Evolutionary conservation across 2,329 filamentous ascomycete genomes (phyloP).

Genomic region (Pyrenochaeta sp.): DNA sequence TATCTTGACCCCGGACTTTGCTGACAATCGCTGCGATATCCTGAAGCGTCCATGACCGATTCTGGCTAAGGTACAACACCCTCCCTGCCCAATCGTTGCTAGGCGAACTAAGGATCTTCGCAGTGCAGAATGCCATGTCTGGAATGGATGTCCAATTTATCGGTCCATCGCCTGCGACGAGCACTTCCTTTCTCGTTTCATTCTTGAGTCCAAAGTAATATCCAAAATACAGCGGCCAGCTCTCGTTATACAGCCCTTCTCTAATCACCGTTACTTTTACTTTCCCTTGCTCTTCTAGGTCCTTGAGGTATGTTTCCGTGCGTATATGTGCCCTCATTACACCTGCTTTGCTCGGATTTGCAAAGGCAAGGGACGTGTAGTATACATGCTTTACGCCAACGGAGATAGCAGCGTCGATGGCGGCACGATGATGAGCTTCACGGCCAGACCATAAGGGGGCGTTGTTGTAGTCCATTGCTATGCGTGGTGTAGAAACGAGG

Average conservation of each 20-base stretch:
- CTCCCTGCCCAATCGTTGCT: conserved; percentile 44
- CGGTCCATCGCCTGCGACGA: conserved; percentile 53
- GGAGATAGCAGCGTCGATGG: conserved; percentile 53
- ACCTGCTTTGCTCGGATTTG: conserved; percentile 49
- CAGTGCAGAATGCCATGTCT: conserved; percentile 56
- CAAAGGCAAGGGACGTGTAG: conserved; percentile 57
- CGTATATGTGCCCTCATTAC: conserved; percentile 59
- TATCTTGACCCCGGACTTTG: conserved; percentile 32
- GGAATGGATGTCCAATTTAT: conserved; percentile 56
- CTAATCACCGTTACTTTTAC: conserved; percentile 50
- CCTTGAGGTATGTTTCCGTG: conserved; percentile 53
- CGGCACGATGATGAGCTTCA: conserved; percentile 55
- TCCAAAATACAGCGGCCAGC: conserved; percentile 59
- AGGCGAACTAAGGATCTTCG: conserved; percentile 47
- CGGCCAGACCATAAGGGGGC: conserved; percentile 53
- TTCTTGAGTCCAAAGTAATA: conserved; percentile 49
- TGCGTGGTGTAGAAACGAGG: conserved; percentile 55
- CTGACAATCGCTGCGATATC: conserved; percentile 45
- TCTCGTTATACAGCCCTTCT: conserved; percentile 58
- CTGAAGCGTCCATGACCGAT: conserved; percentile 31
- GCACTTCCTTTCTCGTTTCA: conserved; percentile 49
- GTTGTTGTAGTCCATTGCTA: conserved; percentile 55
- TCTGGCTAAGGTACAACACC: conserved; percentile 52
- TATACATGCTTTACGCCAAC: conserved; percentile 56
- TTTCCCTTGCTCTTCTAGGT: conserved; percentile 29